These are phyloP conservation scores for Trichopus zeylanicus DNA, from an alignment of 116 monocot genomes.

Conservation along the genomic window DNA sequence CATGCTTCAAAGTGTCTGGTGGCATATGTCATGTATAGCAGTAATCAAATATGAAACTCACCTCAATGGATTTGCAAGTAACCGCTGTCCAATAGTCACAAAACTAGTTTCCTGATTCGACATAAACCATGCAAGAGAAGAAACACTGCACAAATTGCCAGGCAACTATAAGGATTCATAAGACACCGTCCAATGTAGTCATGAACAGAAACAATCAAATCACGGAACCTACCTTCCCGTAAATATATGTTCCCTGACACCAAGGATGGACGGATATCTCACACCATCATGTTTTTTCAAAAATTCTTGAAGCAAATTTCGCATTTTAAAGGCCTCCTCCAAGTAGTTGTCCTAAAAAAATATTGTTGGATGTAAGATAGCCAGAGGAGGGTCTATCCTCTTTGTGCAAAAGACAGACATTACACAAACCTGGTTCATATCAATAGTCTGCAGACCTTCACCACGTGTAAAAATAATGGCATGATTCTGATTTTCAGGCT, in stretches of 20 bases:
- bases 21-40: too few relatives aligned
- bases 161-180: too few relatives aligned
- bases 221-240: slow-evolving; percentile 63
- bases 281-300: slow-evolving; percentile 70
- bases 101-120: slow-evolving; percentile 96
- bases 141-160: slow-evolving; percentile 56
- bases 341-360: slow-evolving; percentile 80
- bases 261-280: slow-evolving; percentile 78
- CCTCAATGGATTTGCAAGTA: slow-evolving; percentile 92
- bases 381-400: neutral
- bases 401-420: neutral
- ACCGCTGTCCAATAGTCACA: slow-evolving; percentile 83
- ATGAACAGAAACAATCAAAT: slow-evolving; percentile 1
- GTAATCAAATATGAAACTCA: slow-evolving; percentile 27
- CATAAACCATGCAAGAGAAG: slow-evolving; percentile 99
- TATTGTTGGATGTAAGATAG: neutral
- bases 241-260: slow-evolving; percentile 96
- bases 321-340: slow-evolving; percentile 97
- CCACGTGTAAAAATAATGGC: slow-evolving; percentile 96
- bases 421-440: slow-evolving; percentile 93
- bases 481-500: slow-evolving; percentile 98
- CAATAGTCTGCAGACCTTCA: slow-evolving; percentile 93
- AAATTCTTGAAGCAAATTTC: slow-evolving; percentile 94
- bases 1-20: too few relatives aligned
- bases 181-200: neutral